Base-by-base conservation (phyloP, 345 rosid genomes). In the Erucastrum elatum region DNA sequence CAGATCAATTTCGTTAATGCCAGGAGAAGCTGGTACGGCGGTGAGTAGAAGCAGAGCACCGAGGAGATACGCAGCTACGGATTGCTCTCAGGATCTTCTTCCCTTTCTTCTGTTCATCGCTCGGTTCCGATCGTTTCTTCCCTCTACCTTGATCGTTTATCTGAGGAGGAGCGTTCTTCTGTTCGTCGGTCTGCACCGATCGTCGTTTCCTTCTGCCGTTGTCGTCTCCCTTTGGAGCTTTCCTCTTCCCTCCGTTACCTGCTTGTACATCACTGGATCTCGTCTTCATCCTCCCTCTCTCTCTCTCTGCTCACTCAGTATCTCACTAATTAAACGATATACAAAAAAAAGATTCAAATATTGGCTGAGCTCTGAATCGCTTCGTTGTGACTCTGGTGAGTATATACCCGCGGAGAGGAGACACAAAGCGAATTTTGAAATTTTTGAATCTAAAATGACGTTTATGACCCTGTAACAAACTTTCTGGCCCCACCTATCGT, bases 51-150 rank as follows among this genome's bases (percentile, higher is more conserved):
- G 71, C 73, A 62, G 75, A 79, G 71, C 76, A 82, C 17, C 87
- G 86, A 84, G 99, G 98, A 84, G 97, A 95, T 70, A 85, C 83
- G 86, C 99, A 86, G 58, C 88, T 83, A 88, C 84, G 87, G 55
- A 93, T 89, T 53, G 92, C 86, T 64, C 84, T 86, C 81, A 86
- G 74, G 75, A 90, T 81, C 49, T 41, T 41, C 68, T 86, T 91
- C 56, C 88, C 87, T 82, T 85, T 87, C 79, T 16, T 84, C 63
- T 68, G 49, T 5, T 75, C 71, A 41, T 56, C 75, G 55, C 70
- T 73, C 6, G 69, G 72, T 13, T 31, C 30, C 60, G 34, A 0
- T 60, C 59, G 30, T 71, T 51, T 67, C 83, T 71, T 80, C 66
- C 13, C 34, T 69, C 75, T 56, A 29, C 55, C 56, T 9, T 66